phyloP scores from a whole-genome alignment of 352 stramenopile species.

The Pythium insidiosum region DNA sequence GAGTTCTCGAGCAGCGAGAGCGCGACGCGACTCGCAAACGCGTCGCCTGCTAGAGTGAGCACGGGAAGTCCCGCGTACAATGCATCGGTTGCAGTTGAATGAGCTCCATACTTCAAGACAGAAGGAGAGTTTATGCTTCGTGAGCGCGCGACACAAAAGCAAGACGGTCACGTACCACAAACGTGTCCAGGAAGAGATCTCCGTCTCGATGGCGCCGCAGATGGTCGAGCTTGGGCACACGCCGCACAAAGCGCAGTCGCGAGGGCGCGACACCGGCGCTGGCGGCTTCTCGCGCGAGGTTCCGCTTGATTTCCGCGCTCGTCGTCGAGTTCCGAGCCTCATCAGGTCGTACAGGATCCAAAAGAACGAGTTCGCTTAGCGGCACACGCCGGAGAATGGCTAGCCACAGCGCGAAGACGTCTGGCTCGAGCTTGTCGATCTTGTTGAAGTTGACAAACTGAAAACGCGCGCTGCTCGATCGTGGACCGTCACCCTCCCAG shows the following conservation, averaged over 20 bases:
- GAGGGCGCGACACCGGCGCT: conserved; percentile 33
- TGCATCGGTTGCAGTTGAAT: conserved; percentile 89
- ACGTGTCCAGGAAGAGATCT: conserved; percentile 91
- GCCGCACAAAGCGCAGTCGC: conserved; percentile 48
- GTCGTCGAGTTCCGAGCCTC: conserved; percentile 6
- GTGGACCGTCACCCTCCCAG: background rate
- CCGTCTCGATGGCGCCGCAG: conserved; percentile 50
- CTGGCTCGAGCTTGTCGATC: conserved; percentile 75
- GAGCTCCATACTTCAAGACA: conserved; percentile 81
- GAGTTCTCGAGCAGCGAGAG: conserved; percentile 38
- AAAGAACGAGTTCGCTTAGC: conserved; percentile 38
- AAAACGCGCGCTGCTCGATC: conserved; percentile 16
- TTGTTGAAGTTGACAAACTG: conserved; percentile 87
- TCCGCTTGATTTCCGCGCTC: conserved; percentile 28
- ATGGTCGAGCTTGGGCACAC: conserved; percentile 69
- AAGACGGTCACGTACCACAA: conserved; percentile 61
- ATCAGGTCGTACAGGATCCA: conserved; percentile 26
- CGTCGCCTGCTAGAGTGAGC: conserved; percentile 69
- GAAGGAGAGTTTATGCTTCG: no score
- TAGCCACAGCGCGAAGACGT: conserved; percentile 69
- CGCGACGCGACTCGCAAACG: conserved; percentile 50
- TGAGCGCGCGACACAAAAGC: no score
- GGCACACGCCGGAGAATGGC: conserved; percentile 48
- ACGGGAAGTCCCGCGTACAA: conserved; percentile 82
- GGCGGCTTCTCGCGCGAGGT: conserved; percentile 38